Base-by-base conservation (phyloP, 768 basidiomycete genomes). In the Rhizopogon vulgaris region DNA sequence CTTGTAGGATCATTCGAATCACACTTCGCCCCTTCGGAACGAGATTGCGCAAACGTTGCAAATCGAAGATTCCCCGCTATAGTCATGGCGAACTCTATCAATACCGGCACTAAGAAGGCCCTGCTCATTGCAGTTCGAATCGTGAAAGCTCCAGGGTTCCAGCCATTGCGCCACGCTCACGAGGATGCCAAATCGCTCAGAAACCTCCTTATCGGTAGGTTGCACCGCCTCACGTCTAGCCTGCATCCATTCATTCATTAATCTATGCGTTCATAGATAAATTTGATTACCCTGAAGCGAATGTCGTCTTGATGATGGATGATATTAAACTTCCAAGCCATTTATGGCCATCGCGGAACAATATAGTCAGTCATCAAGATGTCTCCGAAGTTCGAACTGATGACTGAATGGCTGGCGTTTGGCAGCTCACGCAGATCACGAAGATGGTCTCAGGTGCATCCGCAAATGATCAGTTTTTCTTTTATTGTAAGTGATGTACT, bases 401-500 rank as follows among this genome's bases (percentile, higher is more conserved):
- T n/a, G 6, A 41, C 10, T 38, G 25, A 9, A 40, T 7, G 3
- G n/a, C 22, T 46, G 51, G 45, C 18, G 6, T 45, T 32, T 12
- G 42, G 10, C 41, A 82, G 79, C 58, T 71, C 18, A 58, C 56
- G 8, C 73, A 76, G 34, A 75, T 82, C 48, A 53, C 66, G 0
- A 67, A 68, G 2, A 65, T 84, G 6, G 76, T 80, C 0, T 54
- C 63, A 28, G 76, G 63, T 34, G 75, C 74, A 8, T 62, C 69
- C 15, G 54, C 73, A 3, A 77, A 77, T 0, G 82, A 83, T 53
- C 73, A 62, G 2, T 77, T 80, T 56, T 78, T 82, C 54, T 81
- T 84, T 52, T 79, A 80, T 40, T 84, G 81, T 83, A 49, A 52
- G 75, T 17, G 4, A 14, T 11, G 1, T 61, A 8, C 24, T 38